Conservation (phyloP, 345 rosid species). For the Pseudoturritis turrita region DNA sequence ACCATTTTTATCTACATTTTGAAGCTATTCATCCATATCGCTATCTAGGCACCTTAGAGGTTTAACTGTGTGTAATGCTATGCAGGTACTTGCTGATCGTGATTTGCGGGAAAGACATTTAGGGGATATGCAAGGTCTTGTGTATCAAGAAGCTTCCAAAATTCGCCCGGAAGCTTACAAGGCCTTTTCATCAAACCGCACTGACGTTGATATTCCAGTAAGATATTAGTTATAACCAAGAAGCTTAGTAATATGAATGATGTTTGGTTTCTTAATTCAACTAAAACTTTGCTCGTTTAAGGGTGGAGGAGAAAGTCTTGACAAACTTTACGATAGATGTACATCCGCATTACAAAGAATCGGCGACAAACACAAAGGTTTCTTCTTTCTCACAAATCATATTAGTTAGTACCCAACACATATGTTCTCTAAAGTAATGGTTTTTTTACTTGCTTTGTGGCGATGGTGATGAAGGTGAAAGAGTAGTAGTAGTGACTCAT, state of each 20-base stretch:
- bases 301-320: slow-evolving; percentile 93
- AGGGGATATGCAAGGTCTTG: slow-evolving; percentile 83
- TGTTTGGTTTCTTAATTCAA: background rate
- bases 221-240: slow-evolving; percentile 9
- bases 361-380: slow-evolving; percentile 65
- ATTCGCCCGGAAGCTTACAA: slow-evolving; percentile 48
- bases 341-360: slow-evolving; percentile 62
- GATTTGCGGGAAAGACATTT: slow-evolving; percentile 69
- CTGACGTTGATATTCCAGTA: slow-evolving; percentile 74
- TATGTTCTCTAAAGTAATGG: background rate
- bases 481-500: slow-evolving; percentile 63
- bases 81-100: slow-evolving; percentile 62
- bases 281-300: background rate
- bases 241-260: background rate
- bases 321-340: slow-evolving; percentile 62
- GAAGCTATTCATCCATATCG: background rate
- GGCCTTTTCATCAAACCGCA: slow-evolving; percentile 52
- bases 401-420: background rate
- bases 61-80: background rate
- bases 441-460: background rate
- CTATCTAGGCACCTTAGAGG: background rate
- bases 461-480: slow-evolving; percentile 52
- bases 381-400: background rate
- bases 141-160: slow-evolving; percentile 49
- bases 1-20: background rate